Conservation (phyloP, 768 basidiomycete species). For the Mycena haematopus region DNA sequence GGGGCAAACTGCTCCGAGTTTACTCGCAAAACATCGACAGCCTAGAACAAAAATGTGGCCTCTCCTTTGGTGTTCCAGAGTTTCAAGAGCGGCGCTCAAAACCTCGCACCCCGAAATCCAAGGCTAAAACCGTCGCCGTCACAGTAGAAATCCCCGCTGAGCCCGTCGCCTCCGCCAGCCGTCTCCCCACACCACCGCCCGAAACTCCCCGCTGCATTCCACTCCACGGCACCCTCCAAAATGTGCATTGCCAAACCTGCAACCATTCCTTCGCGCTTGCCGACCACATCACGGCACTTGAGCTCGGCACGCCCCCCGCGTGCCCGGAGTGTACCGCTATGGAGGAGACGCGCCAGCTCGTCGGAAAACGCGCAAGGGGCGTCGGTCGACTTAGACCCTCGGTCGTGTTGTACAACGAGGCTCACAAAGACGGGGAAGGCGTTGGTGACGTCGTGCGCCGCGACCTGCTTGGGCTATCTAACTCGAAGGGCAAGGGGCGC, state of each 20-base stretch:
- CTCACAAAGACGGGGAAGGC: constrained; percentile 84
- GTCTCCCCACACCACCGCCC: constrained; percentile 57
- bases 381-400: constrained; percentile 84
- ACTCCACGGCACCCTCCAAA: constrained; percentile 84
- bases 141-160: constrained; percentile 23
- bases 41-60: constrained; percentile 85
- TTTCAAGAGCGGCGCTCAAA: constrained; percentile 64
- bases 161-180: constrained; percentile 33
- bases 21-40: constrained; percentile 96
- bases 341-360: constrained; percentile 70
- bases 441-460: constrained; percentile 85
- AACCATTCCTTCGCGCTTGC: constrained; percentile 72
- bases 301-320: constrained; percentile 66
- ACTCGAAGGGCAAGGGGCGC: constrained; percentile 68
- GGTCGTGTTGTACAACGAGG: constrained; percentile 91
- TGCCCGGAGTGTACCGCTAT: constrained; percentile 82
- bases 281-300: constrained; percentile 64
- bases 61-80: constrained; percentile 84
- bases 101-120: constrained; percentile 40
- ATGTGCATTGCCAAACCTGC: constrained; percentile 83
- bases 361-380: constrained; percentile 81
- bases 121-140: constrained; percentile 9
- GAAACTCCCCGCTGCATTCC: constrained; percentile 86
- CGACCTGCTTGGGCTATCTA: constrained; percentile 76
- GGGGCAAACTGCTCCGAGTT: constrained; percentile 79